Base-by-base conservation (phyloP, 768 basidiomycete genomes). In the Suillus discolor region DNA sequence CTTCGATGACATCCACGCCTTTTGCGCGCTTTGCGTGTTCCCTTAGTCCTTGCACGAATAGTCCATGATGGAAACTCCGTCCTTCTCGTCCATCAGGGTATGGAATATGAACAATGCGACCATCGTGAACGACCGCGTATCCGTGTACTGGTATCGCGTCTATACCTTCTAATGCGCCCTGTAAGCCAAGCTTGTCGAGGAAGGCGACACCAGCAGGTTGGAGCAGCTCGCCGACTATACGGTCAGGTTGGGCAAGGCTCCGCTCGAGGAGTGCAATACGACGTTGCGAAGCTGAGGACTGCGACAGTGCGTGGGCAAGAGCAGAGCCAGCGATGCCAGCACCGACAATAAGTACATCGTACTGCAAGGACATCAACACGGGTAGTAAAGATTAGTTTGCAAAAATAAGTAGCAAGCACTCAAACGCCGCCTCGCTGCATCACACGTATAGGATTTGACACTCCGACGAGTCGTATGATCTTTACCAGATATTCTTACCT, bases 161-260 rank as follows among this genome's bases (percentile, higher is more conserved):
- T 65, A 99, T 96, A n/a, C 85, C 89, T 31, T 98, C 92, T 54
- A 97, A 77, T 62, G 88, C 89, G 8, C 79, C 79, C 57, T 86
- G 86, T 69, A 99, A 75, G 0, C 94, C 96, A n/a, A 99, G 86
- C 44, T 85, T 78, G 64, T 85, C 79, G 54, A 99, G 79, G 1
- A 94, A 88, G 15, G 82, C 80, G 28, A 95, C 88, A 1, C 97
- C 97, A 1, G 91, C 96, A 2, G 97, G 97, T 73, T 99, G 97
- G 28, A 99, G 81, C 1, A 99, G 87, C 76, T 99, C 97, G 31
- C 97, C 97, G 41, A 99, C 97, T 69, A 99, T 99, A 20, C 97
- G 86, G 82, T 99, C 95, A 0, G 97, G 97, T 75, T 94, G 92
- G 0, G 90, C 84, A 4, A 99, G 84, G 16, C 96, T 97, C 13